These are phyloP conservation scores for Podosphaera aphanis DNA, from an alignment of 2,329 filamentous ascomycete species.

Conservation along the genomic window DNA sequence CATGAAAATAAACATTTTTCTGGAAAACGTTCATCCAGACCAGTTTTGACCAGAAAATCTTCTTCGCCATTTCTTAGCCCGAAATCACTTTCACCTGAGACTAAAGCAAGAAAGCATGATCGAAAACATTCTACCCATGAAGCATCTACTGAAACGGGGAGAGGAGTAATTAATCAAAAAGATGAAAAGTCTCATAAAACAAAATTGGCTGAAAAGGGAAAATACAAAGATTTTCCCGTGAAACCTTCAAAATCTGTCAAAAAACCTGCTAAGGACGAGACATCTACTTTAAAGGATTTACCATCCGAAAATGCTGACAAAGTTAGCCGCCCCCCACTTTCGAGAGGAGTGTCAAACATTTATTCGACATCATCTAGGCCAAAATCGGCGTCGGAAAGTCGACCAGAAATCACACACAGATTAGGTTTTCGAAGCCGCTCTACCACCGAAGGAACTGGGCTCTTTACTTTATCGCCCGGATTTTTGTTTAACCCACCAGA, in stretches of 20 bases:
- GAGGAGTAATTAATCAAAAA: constrained; percentile 31
- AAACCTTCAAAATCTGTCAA: constrained; percentile 7
- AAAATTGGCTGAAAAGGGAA: neutral
- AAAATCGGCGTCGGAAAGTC: constrained; percentile 43
- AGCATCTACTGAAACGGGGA: constrained; percentile 50
- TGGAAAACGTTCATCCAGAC: constrained; percentile 2
- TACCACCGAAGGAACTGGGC: constrained; percentile 33
- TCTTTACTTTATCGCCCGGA: constrained; percentile 52
- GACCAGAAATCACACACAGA: constrained; percentile 29
- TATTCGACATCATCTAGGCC: constrained; percentile 49
- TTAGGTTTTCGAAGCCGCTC: constrained; percentile 44
- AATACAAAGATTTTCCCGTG: neutral
- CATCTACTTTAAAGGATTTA: constrained; percentile 24
- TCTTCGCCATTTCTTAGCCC: constrained; percentile 18
- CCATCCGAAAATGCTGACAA: constrained; percentile 37
- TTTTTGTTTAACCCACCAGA: constrained; percentile 26
- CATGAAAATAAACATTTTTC: neutral
- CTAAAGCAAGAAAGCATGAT: constrained; percentile 41
- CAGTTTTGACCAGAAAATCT: constrained; percentile 14
- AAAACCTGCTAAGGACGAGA: constrained; percentile 14
- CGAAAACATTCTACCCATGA: constrained; percentile 51
- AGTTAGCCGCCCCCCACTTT: constrained; percentile 20
- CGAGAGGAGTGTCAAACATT: constrained; percentile 31
- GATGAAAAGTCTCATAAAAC: constrained; percentile 12
- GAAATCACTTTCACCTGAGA: constrained; percentile 21